Conservation (phyloP, 2,329 filamentous ascomycete species). For the Rutstroemia sp. region DNA sequence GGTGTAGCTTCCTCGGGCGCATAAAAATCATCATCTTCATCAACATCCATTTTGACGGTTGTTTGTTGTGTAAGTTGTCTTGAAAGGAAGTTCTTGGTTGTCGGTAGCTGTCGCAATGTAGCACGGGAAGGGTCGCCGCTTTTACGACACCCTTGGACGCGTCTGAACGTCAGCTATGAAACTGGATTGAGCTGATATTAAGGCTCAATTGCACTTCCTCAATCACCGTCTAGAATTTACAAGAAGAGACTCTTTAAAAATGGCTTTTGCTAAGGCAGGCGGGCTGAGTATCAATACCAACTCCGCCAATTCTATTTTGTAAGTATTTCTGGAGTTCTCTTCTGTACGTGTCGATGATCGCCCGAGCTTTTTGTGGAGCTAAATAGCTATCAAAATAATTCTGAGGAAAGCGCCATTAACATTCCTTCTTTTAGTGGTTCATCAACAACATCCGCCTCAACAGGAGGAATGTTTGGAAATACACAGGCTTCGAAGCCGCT, state of each 20-base stretch:
- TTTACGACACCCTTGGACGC: not conserved
- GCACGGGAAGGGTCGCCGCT: not conserved
- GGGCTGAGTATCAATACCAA: constrained; percentile 58
- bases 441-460: constrained; percentile 19
- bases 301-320: constrained; percentile 51
- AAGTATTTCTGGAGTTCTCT: constrained; percentile 23
- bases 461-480: constrained; percentile 29
- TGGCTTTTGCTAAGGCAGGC: constrained; percentile 42
- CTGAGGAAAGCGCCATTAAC: constrained; percentile 14
- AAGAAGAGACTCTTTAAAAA: constrained; percentile 6
- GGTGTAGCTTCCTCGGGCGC: constrained; percentile 48
- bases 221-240: not conserved
- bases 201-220: not conserved
- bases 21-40: constrained; percentile 63
- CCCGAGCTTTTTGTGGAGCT: constrained; percentile 9
- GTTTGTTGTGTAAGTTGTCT: constrained; percentile 5
- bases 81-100: no score
- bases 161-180: not conserved
- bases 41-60: constrained; percentile 49
- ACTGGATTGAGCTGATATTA: no score
- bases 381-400: constrained; percentile 13
- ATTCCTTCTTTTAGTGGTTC: constrained; percentile 23
- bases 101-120: no score
- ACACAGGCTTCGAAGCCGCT: constrained; percentile 26
- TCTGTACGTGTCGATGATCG: not conserved